Base-by-base conservation (phyloP, 2,329 filamentous ascomycete species). In the Neofusicoccum umdonicola region DNA sequence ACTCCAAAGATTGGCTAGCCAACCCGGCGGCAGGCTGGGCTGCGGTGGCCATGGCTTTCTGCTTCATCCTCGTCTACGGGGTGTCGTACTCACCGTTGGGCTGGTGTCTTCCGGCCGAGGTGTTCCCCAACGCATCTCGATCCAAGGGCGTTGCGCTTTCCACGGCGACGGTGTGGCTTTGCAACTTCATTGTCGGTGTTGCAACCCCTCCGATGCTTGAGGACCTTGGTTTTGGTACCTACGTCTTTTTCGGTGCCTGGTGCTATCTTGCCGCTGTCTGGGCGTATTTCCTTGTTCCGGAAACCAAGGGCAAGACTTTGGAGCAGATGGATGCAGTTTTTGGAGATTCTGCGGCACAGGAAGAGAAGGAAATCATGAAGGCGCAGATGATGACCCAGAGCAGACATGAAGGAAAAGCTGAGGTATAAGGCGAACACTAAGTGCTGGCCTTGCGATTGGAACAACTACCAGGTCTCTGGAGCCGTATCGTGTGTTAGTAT, bases 161-260 rank as follows among this genome's bases (percentile, higher is more conserved):
- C 0, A 89, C 87, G 0, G 85, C 83, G 64, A 83, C 82, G 4
- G 88, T 87, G 75, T 91, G 88, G 78, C 74, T 88, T 2, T 85
- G 83, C 71, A 88, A 89, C 72, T 88, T 89, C 67, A 83, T 87
- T 58, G 85, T 88, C 34, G 48, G 89, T 42, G 82, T 90, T 69
- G 83, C 89, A 34, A 89, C 87, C 0, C 88, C 88, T 0, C 82
- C 87, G 0, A 82, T 90, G 42, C 83, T 90, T 22, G 77, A 84
- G 65, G 83, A 84, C 62, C 87, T 79, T 0, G 80, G 80, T 0
- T 83, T 77, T 67, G 82, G 82, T 3, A 73, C 73, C 0, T 77
- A 76, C 44, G 69, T 70, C 1, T 77, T 78, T 63, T 78, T 77
- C 67, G 75, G 73, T 1, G 71, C 73, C 12, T 76, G 76, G 62